phyloP scores from a whole-genome alignment of 345 rosid genomes.

The Eucalyptus dawsonii region DNA sequence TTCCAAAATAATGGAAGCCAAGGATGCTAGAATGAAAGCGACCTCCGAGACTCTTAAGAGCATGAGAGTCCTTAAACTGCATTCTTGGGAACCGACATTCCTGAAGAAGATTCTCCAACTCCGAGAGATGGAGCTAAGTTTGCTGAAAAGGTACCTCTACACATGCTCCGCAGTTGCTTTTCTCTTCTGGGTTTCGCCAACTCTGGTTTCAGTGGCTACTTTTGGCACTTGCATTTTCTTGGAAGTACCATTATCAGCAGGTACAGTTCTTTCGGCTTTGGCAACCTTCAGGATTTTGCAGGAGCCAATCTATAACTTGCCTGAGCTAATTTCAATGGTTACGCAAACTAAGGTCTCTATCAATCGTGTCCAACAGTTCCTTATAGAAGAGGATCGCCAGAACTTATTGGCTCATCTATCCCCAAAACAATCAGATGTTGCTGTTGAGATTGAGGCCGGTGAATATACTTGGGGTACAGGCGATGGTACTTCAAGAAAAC shows the following conservation, averaged over 20 bases:
- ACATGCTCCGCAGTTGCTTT: constrained; percentile 45
- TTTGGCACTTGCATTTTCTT: constrained; percentile 38
- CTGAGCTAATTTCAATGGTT: constrained; percentile 55
- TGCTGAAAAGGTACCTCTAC: constrained; percentile 40
- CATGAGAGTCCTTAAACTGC: constrained; percentile 2
- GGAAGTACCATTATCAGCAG: constrained; percentile 27
- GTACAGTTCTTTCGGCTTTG: constrained; percentile 30
- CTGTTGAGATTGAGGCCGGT: constrained; percentile 25
- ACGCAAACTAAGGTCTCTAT: constrained; percentile 50
- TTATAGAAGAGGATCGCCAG: constrained; percentile 34
- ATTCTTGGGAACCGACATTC: background rate
- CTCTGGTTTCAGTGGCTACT: constrained; percentile 42
- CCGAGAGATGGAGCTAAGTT: constrained; percentile 12
- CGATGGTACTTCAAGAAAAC: constrained; percentile 2
- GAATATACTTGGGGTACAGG: constrained; percentile 45
- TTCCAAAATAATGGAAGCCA: constrained; percentile 35
- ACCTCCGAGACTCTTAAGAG: constrained; percentile 1
- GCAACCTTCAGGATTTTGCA: constrained; percentile 54
- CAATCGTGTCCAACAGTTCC: constrained; percentile 12
- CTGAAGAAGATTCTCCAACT: constrained; percentile 18
- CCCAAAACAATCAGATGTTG: constrained; percentile 3
- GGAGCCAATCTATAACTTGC: constrained; percentile 58
- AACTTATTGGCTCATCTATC: background rate
- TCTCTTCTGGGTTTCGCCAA: constrained; percentile 68
- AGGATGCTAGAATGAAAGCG: background rate